Conservation (phyloP, 202 grass and related monocot species). For the Bolboschoenoplectus hybrid region DNA sequence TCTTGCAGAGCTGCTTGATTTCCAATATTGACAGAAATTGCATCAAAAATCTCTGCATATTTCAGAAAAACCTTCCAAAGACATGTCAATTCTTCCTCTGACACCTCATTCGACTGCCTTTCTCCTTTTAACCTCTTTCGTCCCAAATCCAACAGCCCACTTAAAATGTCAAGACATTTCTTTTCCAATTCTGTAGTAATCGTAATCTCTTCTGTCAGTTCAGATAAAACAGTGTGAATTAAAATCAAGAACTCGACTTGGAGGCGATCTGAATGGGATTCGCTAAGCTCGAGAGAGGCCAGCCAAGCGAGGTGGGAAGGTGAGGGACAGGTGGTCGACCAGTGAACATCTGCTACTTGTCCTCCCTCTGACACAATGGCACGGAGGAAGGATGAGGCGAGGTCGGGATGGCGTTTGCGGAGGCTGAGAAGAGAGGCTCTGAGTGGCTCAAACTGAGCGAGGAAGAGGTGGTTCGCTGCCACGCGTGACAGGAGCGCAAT, state of each 20-base stretch:
- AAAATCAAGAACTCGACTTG: constrained; percentile 78
- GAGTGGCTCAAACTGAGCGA: constrained; percentile 88
- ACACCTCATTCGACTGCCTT: constrained; percentile 30
- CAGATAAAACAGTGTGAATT: constrained; percentile 56
- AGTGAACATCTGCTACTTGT: constrained; percentile 65
- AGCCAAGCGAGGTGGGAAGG: constrained; percentile 93
- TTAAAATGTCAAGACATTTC: constrained; percentile 40
- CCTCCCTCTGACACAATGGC: constrained; percentile 61
- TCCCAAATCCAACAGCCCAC: constrained; percentile 67
- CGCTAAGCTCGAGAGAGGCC: constrained; percentile 71
- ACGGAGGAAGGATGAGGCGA: constrained; percentile 60
- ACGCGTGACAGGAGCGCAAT: constrained; percentile 68
- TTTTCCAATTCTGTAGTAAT: constrained; percentile 39
- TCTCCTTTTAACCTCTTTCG: constrained; percentile 52
- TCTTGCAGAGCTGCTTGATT: constrained; percentile 53
- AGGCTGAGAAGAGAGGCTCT: constrained; percentile 84
- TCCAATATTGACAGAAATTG: constrained; percentile 64
- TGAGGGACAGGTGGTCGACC: constrained; percentile 66
- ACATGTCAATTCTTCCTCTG: constrained; percentile 61
- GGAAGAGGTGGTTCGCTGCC: constrained; percentile 87
- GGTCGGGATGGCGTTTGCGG: constrained; percentile 63
- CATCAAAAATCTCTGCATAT: constrained; percentile 69
- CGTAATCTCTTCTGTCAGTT: constrained; percentile 43
- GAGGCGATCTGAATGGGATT: constrained; percentile 54
- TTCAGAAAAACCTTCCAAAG: constrained; percentile 60